Evolutionary conservation across 2,329 filamentous ascomycete species (phyloP).

Genomic region (Macroventuria anomochaeta): DNA sequence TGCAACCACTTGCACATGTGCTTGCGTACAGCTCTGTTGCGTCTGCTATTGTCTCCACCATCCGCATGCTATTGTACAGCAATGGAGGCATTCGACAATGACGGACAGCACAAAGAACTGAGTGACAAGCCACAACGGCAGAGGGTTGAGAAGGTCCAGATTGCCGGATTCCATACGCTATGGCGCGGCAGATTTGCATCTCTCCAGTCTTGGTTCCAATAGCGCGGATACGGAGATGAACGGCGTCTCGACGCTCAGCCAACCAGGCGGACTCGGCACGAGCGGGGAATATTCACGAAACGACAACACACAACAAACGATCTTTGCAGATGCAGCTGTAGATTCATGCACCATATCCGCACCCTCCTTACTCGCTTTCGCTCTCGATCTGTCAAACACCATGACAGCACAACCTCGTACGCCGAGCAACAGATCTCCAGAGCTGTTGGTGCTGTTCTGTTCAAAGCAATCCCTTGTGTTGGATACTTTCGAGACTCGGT

Average conservation of each 20-base stretch:
- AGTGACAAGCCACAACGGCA: not conserved
- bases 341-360: not conserved
- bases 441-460: not conserved
- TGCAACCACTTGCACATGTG: not conserved
- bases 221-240: slow-evolving; percentile 13
- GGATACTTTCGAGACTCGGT: not conserved
- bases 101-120: not conserved
- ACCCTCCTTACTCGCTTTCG: not conserved
- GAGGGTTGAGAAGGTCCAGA: slow-evolving; percentile 2
- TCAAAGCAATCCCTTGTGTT: not conserved
- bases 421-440: not conserved
- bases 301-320: slow-evolving; percentile 1
- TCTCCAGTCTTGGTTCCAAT: slow-evolving; percentile 6
- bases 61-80: not conserved
- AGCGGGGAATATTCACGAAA: not conserved
- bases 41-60: not conserved
- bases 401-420: not conserved
- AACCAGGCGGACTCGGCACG: slow-evolving; percentile 6
- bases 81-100: not conserved
- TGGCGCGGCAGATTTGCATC: slow-evolving; percentile 6
- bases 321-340: slow-evolving; percentile 1
- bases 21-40: not conserved
- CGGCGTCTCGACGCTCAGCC: slow-evolving; percentile 7
- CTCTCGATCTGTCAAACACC: not conserved
- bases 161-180: not conserved